A percentile compares a stretch with the other conserved stretches of the same genome.
Conservation (phyloP, 73 alveolate genomes). For the Uronychia binucleata region DNA sequence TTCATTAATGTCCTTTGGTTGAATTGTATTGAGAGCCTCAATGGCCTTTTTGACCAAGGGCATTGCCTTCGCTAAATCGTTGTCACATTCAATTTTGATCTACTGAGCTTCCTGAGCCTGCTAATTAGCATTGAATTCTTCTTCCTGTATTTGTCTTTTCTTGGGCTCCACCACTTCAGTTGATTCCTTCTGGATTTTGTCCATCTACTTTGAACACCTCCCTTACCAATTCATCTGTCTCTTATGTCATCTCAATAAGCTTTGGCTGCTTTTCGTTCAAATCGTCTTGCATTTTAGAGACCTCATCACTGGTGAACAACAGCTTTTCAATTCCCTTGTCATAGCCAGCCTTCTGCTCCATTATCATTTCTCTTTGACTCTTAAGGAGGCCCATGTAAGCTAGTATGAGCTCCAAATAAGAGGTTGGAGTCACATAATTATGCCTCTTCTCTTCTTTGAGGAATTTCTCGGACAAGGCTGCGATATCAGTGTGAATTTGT, state of each 20-base stretch:
- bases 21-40: conserved; percentile 88
- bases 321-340: conserved; percentile 54
- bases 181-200: conserved; percentile 38
- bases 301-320: conserved; percentile 71
- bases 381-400: conserved; percentile 70
- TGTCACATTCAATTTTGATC: conserved; percentile 66
- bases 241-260: conserved; percentile 86
- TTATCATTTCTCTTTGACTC: conserved; percentile 67
- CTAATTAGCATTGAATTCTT: conserved; percentile 56
- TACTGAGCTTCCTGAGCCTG: conserved; percentile 69
- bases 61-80: conserved; percentile 83
- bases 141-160: conserved; percentile 58
- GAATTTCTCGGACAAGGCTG: conserved; percentile 64
- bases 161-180: conserved; percentile 51
- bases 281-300: conserved; percentile 81
- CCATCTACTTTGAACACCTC: conserved; percentile 4
- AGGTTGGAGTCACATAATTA: conserved; percentile 85
- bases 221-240: conserved; percentile 62
- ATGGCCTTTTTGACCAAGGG: conserved; percentile 89
- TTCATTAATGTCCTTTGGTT: conserved; percentile 90
- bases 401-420: conserved; percentile 71
- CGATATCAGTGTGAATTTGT: conserved; percentile 70
- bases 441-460: conserved; percentile 75
- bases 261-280: conserved; percentile 82
- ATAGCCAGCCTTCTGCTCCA: conserved; percentile 45